Evolutionary conservation across 2,329 filamentous ascomycete genomes (phyloP).

Genomic region (Chaetoscypha palmicola): DNA sequence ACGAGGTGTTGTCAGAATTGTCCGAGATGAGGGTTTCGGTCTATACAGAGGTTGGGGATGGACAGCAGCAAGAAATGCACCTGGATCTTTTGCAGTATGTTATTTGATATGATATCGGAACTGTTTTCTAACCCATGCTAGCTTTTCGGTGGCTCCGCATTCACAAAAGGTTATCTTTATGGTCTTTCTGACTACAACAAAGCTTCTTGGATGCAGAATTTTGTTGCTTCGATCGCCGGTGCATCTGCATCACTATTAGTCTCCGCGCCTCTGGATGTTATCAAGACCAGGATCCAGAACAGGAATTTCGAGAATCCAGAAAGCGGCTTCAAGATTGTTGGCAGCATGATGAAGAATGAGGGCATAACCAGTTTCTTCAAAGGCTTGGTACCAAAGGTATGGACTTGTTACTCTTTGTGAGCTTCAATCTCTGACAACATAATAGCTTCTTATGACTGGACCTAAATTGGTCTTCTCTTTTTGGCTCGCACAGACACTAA

Average conservation of each 20-base stretch:
- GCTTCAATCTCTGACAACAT: slow-evolving; percentile 8
- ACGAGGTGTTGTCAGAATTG: slow-evolving; percentile 81
- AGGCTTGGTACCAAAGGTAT: slow-evolving; percentile 82
- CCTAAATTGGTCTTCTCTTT: slow-evolving; percentile 99
- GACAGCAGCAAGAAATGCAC: slow-evolving; percentile 95
- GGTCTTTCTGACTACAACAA: slow-evolving; percentile 89
- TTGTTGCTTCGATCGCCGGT: slow-evolving; percentile 90
- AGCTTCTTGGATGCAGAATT: slow-evolving; percentile 92
- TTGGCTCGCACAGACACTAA: slow-evolving; percentile 97
- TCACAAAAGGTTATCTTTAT: slow-evolving; percentile 95
- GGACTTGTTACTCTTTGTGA: slow-evolving; percentile 15
- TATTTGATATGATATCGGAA: slow-evolving; percentile 16
- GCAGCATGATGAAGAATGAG: slow-evolving; percentile 90
- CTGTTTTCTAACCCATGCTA: slow-evolving; percentile 33
- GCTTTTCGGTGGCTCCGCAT: slow-evolving; percentile 95
- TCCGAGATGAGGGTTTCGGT: slow-evolving; percentile 89
- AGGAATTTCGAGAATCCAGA: slow-evolving; percentile 98
- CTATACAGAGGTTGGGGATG: slow-evolving; percentile 95
- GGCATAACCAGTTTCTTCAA: slow-evolving; percentile 90
- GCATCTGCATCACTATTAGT: slow-evolving; percentile 92
- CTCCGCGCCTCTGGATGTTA: slow-evolving; percentile 92
- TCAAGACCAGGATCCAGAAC: slow-evolving; percentile 98
- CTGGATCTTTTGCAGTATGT: slow-evolving; percentile 89
- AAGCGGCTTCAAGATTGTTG: slow-evolving; percentile 83
- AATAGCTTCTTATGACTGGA: slow-evolving; percentile 87